Evolutionary conservation across 306 rosid species (phyloP), one percentile per base, ranked within the genome.

Genomic region (Fagus crenata): DNA sequence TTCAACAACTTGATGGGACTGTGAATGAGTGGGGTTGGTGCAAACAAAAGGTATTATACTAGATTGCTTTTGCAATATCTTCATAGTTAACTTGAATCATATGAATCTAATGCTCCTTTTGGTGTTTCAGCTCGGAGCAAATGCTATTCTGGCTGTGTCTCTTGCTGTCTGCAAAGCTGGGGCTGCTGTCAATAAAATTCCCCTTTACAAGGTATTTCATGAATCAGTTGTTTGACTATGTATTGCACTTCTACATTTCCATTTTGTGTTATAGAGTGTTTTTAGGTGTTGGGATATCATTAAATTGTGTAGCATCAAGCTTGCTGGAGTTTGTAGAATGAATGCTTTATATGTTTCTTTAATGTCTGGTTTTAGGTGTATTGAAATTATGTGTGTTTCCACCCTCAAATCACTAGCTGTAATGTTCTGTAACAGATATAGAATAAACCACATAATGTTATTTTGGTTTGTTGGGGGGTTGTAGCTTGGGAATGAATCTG

Each of bases 21-120:
- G 91, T 86, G 67, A 96, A 96, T 5, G 98, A 96, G 85, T 96
- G 99, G 98, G 99, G 99, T 67, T 96, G 99, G 99, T 96, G 99
- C 90, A 92, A 96, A 72, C 90, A 92, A 77, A 92, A 92, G 99
- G 99, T 92, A 77, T 74, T 32, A 83, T 60, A 7, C 3, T 58
- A 11, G 43, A 77, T 43, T 61, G 35, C 13, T 28, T 55, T 2
- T 80, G 33, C 63, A 56, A 36, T 51, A 6, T 9, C 53, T 36
- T 22, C 43, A 7, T 8, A 43, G 49, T 43, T 8, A 43, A 43
- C 49, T 43, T 43, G 33, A 59, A 55, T 75, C 12, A 8, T 73
- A 18, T 81, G 22, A 53, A 54, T 28, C 69, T 76, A 4, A 81
- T 61, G 11, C 36, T 35, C 32, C 2, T 39, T 75, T 14, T 73